Evolutionary conservation across 208 protist genomes (phyloP).

Genomic region (Perkinsela sp.): DNA sequence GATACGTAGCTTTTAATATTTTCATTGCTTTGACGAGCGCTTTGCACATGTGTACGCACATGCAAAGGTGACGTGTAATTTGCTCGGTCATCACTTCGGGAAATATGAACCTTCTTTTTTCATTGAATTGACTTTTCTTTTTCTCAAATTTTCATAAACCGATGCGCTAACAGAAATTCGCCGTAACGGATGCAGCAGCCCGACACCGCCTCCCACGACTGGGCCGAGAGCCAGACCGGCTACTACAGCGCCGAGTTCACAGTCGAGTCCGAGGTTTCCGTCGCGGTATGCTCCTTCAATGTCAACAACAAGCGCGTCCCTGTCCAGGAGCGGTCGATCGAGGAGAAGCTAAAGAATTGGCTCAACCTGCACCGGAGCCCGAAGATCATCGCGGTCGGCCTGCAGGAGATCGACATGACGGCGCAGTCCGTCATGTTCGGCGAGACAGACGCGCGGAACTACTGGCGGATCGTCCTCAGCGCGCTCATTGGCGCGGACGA

Average conservation of each 20-base stretch:
- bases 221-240: background rate
- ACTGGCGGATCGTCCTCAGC: background rate
- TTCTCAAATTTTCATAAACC: no score
- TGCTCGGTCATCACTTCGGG: no score
- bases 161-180: no score
- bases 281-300: background rate
- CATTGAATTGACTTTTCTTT: no score
- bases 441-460: background rate
- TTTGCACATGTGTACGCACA: no score
- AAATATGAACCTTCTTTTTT: no score
- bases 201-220: background rate
- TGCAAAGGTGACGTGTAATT: no score
- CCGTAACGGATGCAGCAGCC: background rate
- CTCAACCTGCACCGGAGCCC: background rate
- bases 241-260: background rate
- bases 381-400: slow-evolving; percentile 4
- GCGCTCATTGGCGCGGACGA: background rate
- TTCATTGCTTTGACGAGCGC: no score
- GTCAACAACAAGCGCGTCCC: background rate
- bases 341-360: background rate
- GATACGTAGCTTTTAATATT: background rate
- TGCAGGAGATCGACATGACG: slow-evolving; percentile 7
- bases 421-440: slow-evolving; percentile 4
- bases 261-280: background rate
- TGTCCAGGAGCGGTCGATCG: background rate